phyloP scores from a whole-genome alignment of 495 filamentous ascomycete genomes.

The Hypomontagnella monticulosa region DNA sequence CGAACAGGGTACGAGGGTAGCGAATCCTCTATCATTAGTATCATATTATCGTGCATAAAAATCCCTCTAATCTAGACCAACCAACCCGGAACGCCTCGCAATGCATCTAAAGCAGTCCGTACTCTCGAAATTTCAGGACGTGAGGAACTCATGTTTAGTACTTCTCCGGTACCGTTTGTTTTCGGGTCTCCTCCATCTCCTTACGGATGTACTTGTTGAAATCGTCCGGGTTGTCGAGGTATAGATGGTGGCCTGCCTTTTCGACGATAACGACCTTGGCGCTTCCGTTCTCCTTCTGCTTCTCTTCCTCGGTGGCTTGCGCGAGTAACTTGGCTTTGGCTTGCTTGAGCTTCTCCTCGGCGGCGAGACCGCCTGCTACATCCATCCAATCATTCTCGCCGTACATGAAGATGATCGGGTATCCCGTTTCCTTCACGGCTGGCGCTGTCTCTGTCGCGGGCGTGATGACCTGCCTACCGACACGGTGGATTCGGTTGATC shows the following conservation, averaged over 20 bases:
- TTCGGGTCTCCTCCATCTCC: constrained; percentile 78
- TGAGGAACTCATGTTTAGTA: neutral
- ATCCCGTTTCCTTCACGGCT: constrained; percentile 69
- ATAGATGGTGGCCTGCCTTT: constrained; percentile 90
- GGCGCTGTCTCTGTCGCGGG: constrained; percentile 49
- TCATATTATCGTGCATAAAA: constrained; percentile 8
- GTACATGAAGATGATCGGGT: constrained; percentile 92
- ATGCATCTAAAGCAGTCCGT: constrained; percentile 24
- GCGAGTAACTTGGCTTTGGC: constrained; percentile 66
- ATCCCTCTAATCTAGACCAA: constrained; percentile 24
- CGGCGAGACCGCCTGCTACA: constrained; percentile 81
- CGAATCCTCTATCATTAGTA: constrained; percentile 3
- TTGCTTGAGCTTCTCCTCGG: constrained; percentile 80
- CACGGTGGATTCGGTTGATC: constrained; percentile 84
- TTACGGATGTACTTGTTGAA: constrained; percentile 81
- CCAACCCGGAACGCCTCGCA: constrained; percentile 27
- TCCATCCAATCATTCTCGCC: constrained; percentile 99
- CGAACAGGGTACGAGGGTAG: neutral
- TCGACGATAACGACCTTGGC: constrained; percentile 87
- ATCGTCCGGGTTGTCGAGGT: constrained; percentile 88
- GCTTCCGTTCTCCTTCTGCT: constrained; percentile 73
- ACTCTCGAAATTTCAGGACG: neutral
- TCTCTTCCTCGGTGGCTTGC: constrained; percentile 73
- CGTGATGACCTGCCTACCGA: constrained; percentile 71
- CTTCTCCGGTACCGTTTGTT: constrained; percentile 29